A percentile compares a stretch with the other conserved stretches of the same genome.
Conservation (phyloP, 345 rosid genomes). For the Gossypium mustelinum region DNA sequence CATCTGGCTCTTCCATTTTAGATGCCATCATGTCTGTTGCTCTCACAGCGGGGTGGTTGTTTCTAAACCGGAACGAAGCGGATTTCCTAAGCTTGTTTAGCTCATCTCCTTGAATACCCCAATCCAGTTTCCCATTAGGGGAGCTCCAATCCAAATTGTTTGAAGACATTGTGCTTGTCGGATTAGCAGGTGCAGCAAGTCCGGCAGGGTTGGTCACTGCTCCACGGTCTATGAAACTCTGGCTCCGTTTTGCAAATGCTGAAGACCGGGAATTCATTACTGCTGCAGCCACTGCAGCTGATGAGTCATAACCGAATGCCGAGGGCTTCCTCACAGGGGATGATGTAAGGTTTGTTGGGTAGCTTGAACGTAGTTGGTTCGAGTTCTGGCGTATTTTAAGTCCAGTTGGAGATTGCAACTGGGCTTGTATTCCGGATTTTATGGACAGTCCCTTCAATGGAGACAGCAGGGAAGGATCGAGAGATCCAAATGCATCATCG, state of each 20-base stretch:
- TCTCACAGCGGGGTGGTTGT: conserved; percentile 18
- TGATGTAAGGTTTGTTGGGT: conserved; percentile 46
- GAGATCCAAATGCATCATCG: conserved; percentile 61
- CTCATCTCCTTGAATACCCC: conserved; percentile 89
- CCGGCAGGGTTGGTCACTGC: conserved; percentile 23
- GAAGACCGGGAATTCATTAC: conserved; percentile 88
- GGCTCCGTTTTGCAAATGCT: conserved; percentile 79
- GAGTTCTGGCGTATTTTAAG: conserved; percentile 52
- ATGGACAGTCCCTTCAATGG: conserved; percentile 44
- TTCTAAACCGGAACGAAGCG: conserved; percentile 43
- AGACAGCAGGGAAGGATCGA: conserved; percentile 53
- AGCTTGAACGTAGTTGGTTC: conserved; percentile 58
- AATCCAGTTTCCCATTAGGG: conserved; percentile 67
- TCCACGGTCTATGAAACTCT: conserved; percentile 69
- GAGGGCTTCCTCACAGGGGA: conserved; percentile 55
- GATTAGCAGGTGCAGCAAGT: conserved; percentile 39
- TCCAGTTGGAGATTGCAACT: conserved; percentile 64
- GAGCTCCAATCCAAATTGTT: conserved; percentile 72
- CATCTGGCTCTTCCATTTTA: conserved; percentile 61
- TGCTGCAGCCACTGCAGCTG: conserved; percentile 83
- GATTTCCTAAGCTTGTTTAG: conserved; percentile 76
- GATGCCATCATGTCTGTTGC: conserved; percentile 23
- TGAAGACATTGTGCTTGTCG: conserved; percentile 45
- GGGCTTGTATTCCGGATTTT: conserved; percentile 37
- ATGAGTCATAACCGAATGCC: conserved; percentile 62